Base-by-base conservation (phyloP, 2,329 filamentous ascomycete species). In the Juglanconis juglandina region DNA sequence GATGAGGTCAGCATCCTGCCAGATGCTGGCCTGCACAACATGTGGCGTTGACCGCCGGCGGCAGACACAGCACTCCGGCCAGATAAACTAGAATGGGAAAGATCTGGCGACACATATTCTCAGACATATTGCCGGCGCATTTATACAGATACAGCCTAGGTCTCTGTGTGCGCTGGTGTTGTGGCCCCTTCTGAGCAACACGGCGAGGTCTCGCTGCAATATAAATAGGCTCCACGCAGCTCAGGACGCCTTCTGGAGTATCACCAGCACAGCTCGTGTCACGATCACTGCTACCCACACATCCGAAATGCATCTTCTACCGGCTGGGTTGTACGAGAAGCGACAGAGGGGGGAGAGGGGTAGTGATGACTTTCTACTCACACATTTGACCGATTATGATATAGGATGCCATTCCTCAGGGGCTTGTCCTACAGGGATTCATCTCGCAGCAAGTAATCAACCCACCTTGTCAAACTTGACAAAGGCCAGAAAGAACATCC, bases 181-280 rank as follows among this genome's bases (percentile, higher is more conserved):
- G 57, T 60, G 49, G 39, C 14, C 17, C 17, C 35, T 44, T 56
- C 57, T 44, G 10, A 33, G 53, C 41, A 52, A 62, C 54, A 61
- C 53, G 46, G 52, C 41, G 8, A 58, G 50, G 61, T 61, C 51
- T 58, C 48, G 55, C 51, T 34, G 41, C 55, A 58, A 58, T 61
- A 61, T 53, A 58, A 50, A 58, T 55, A 58, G 51, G 61, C 61
- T 61, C 58, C 61, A 63, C 58, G 58, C 58, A 57, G 61, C 47
- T 58, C 41, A 53, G 49, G 35, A 44, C 57, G 41, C 46, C 53
- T 51, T 17, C 34, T 48, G 49, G 42, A 47, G 58, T 58, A 42
- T 37, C 58, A 58, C 53, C 58, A 51, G 17, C 55, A 58, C n/a
- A 58, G 55, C 47, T 51, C 30, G 58, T 63, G 55, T 56, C n/a